phyloP scores from a whole-genome alignment of 2,329 filamentous ascomycete genomes.

The Neopestalotiopsis sp. region DNA sequence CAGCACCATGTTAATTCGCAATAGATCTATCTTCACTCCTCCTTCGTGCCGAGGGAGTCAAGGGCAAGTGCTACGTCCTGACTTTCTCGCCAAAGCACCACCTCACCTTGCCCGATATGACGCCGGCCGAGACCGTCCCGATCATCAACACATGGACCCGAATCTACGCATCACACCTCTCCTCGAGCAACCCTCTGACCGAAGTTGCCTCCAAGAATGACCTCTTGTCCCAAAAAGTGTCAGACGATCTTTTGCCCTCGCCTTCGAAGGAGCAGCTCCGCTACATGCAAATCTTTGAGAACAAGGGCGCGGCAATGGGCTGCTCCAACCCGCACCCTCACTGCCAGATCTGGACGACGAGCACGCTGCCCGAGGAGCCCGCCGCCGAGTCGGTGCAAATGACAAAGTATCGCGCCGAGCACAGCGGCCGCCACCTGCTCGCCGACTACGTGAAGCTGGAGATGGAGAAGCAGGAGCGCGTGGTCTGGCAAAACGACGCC shows the following conservation, averaged over 20 bases:
- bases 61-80: constrained; percentile 95
- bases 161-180: constrained; percentile 83
- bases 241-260: constrained; percentile 43
- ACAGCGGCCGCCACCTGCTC: constrained; percentile 77
- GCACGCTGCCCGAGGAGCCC: constrained; percentile 87
- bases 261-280: constrained; percentile 78
- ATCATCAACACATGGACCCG: constrained; percentile 91
- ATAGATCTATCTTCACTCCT: constrained; percentile 76
- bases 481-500: constrained; percentile 84
- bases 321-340: constrained; percentile 99
- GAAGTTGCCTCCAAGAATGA: constrained; percentile 44
- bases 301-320: constrained; percentile 97
- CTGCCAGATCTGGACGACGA: constrained; percentile 96
- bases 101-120: constrained; percentile 89
- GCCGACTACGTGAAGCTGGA: constrained; percentile 89
- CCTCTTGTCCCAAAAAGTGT: constrained; percentile 43
- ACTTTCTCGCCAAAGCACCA: constrained; percentile 93
- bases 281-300: constrained; percentile 99
- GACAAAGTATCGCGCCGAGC: constrained; percentile 75
- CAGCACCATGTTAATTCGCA: constrained; percentile 11
- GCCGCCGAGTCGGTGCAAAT: constrained; percentile 79
- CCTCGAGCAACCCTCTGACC: constrained; percentile 70
- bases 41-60: constrained; percentile 83
- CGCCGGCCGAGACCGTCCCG: constrained; percentile 75
- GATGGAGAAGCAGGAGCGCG: constrained; percentile 78